Evolutionary conservation across 495 filamentous ascomycete genomes (phyloP), one percentile per base, ranked within the genome.

Genomic region (Penicilliopsis zonata): DNA sequence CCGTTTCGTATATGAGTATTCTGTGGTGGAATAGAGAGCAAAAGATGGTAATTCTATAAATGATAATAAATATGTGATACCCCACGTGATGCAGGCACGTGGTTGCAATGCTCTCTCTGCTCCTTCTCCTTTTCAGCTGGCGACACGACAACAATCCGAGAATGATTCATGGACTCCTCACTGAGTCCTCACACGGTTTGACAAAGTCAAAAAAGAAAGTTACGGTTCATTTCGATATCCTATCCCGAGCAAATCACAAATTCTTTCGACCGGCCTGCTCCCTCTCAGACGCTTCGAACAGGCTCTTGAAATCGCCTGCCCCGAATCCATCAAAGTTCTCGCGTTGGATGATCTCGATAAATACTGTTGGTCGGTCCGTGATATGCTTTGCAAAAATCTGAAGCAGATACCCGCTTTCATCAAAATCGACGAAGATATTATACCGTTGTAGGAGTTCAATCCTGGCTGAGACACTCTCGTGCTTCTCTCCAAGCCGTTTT

Each of bases 211-310:
- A n/a, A n/a, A n/a, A n/a, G n/a, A n/a, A n/a, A n/a, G n/a, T n/a
- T n/a, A n/a, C n/a, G n/a, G n/a, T n/a, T n/a, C n/a, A n/a, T n/a
- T n/a, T n/a, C n/a, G n/a, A n/a, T n/a, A n/a, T n/a, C n/a, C n/a
- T n/a, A n/a, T n/a, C n/a, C n/a, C n/a, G n/a, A n/a, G n/a, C n/a
- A 4, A 12, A 28, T 44, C 37, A 47, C 35, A 42, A 25, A 36
- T 50, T 52, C 19, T 43, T 46, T 17, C 51, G 41, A 12, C 34
- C 21, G 66, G 34, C 86, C 72, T 30, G 82, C 76, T 88, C 83
- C 28, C 80, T 49, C 65, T 88, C 84, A 58, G 88, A 83, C 1
- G 84, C 84, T 57, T 88, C 80, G 48, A 88, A 90, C 34, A 88
- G 41, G 42, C 72, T 78, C 69, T 82, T 88, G 53, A 88, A 88